Evolutionary conservation across 2,329 filamentous ascomycete genomes (phyloP).

Genomic region (Colletotrichum scovillei): DNA sequence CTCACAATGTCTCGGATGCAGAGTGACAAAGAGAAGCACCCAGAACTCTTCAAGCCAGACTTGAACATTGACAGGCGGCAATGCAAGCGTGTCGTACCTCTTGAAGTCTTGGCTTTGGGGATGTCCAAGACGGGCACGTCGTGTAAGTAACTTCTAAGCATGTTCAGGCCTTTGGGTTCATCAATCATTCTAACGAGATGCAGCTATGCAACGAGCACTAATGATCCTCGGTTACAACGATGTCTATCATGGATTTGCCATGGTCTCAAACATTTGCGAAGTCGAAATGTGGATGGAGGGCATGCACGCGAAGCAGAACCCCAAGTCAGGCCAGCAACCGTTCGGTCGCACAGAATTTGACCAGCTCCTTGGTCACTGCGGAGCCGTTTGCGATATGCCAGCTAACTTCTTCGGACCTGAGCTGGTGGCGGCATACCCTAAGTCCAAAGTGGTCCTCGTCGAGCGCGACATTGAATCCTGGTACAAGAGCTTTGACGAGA

Average conservation of each 20-base stretch:
- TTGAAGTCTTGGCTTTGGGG: neutral
- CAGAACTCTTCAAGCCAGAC: neutral
- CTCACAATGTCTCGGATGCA: neutral
- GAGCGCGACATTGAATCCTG: conserved; percentile 45
- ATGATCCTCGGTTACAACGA: too few species aligned
- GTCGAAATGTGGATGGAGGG: too few species aligned
- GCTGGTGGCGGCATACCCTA: conserved; percentile 45
- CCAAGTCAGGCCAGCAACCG: too few species aligned
- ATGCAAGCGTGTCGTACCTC: neutral
- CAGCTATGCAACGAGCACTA: too few species aligned
- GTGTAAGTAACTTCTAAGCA: too few species aligned
- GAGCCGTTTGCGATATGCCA: conserved; percentile 41
- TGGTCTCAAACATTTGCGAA: too few species aligned
- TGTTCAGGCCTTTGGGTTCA: too few species aligned
- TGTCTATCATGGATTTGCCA: too few species aligned
- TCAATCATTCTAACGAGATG: too few species aligned
- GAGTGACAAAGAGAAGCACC: neutral
- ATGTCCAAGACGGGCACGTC: neutral
- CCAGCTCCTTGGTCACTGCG: conserved; percentile 43
- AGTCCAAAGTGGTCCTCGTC: conserved; percentile 48
- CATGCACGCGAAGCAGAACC: too few species aligned
- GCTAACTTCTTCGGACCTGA: conserved; percentile 36
- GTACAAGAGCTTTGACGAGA: conserved; percentile 35
- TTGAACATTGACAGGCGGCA: neutral
- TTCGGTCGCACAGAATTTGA: conserved; percentile 46